Evolutionary conservation across 1,139 yeast genomes (phyloP).

Genomic region (Suhomyces choctaworum): DNA sequence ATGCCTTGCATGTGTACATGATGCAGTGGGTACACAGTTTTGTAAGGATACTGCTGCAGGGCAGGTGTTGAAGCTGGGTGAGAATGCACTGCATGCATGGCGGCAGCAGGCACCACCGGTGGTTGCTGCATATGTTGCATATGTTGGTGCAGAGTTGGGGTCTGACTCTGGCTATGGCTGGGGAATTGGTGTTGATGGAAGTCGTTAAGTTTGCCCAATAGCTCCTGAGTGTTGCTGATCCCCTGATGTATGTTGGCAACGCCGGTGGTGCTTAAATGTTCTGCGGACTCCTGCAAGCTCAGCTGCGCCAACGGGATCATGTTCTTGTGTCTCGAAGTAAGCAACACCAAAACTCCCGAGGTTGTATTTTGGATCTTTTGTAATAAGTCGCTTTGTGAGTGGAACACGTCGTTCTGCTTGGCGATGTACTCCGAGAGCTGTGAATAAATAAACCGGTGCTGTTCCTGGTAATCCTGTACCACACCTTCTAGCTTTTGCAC

Average conservation of each 20-base stretch:
- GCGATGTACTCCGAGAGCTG: constrained; percentile 20
- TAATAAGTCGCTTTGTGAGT: constrained; percentile 22
- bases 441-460: constrained; percentile 18
- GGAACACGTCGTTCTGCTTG: constrained; percentile 23
- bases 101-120: not conserved
- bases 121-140: not conserved
- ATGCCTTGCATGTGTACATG: not conserved
- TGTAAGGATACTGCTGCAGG: constrained; percentile 3
- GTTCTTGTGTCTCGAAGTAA: constrained; percentile 20
- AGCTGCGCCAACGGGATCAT: constrained; percentile 21
- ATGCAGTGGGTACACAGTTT: constrained; percentile 1
- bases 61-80: not conserved
- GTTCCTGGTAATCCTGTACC: constrained; percentile 17
- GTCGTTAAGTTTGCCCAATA: constrained; percentile 19
- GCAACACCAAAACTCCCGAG: constrained; percentile 23
- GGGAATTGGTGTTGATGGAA: constrained; percentile 4
- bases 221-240: constrained; percentile 19
- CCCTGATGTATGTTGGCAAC: constrained; percentile 19
- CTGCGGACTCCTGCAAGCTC: constrained; percentile 21
- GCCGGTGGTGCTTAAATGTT: constrained; percentile 12
- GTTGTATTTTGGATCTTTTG: constrained; percentile 23
- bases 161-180: no score
- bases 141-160: not conserved
- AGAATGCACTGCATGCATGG: not conserved
- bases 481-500: constrained; percentile 20